Percentiles rank a stretch among this genome's conserved stretches.
These are phyloP conservation scores for Trichosporon ovoides DNA, from an alignment of 1,284 basidiomycete species.

Conservation along the genomic window DNA sequence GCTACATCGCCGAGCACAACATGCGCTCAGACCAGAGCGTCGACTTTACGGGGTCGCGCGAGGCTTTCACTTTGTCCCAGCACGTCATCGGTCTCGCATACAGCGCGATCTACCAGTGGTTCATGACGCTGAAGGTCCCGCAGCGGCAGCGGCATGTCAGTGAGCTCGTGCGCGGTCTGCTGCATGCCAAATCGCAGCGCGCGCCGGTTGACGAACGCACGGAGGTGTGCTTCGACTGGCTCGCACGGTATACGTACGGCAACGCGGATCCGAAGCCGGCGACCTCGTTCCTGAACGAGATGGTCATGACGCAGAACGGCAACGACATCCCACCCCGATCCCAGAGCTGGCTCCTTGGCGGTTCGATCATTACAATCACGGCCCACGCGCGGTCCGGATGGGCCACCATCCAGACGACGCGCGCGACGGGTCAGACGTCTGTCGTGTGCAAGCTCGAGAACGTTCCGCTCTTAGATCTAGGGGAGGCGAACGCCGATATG, in stretches of 20 bases:
- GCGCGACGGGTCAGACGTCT: constrained; percentile 79
- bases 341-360: constrained; percentile 81
- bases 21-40: constrained; percentile 42
- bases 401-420: constrained; percentile 79
- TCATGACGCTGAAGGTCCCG: constrained; percentile 78
- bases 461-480: constrained; percentile 71
- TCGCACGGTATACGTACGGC: constrained; percentile 89
- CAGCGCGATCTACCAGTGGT: constrained; percentile 92
- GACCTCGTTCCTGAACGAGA: constrained; percentile 68
- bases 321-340: constrained; percentile 38
- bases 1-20: constrained; percentile 84
- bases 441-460: constrained; percentile 90
- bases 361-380: constrained; percentile 79
- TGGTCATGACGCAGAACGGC: constrained; percentile 47
- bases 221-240: constrained; percentile 97
- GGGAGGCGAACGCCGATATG: constrained; percentile 71
- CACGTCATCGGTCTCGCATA: constrained; percentile 92
- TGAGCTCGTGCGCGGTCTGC: constrained; percentile 80
- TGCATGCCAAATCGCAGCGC: constrained; percentile 78
- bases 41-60: constrained; percentile 58
- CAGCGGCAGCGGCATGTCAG: constrained; percentile 78
- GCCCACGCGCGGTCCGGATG: constrained; percentile 72
- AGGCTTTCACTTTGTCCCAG: constrained; percentile 84
- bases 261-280: constrained; percentile 88
- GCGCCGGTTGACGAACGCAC: constrained; percentile 77